phyloP scores from a whole-genome alignment of 2,329 filamentous ascomycete genomes.

The Apiospora koreana region DNA sequence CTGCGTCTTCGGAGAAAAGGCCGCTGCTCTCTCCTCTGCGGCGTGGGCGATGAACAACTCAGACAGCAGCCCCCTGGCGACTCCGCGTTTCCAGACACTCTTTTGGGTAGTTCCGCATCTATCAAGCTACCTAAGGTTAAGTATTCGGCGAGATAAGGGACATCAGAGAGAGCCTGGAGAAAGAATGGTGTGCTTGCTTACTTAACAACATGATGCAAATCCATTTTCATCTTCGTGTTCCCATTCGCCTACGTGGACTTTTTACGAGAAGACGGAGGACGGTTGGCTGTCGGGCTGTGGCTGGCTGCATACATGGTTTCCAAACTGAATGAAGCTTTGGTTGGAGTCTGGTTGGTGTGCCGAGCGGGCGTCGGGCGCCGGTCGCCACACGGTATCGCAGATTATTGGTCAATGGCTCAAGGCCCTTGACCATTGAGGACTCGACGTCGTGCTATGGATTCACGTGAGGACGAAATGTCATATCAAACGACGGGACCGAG shows the following conservation, averaged over 20 bases:
- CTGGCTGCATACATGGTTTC: not conserved
- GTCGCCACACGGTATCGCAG: slow-evolving; percentile 25
- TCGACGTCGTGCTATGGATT: slow-evolving; percentile 25
- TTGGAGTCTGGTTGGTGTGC: not conserved
- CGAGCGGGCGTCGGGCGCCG: slow-evolving; percentile 1
- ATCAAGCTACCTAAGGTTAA: no score
- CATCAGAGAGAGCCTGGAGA: not conserved
- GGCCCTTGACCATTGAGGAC: slow-evolving; percentile 27
- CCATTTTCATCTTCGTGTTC: not conserved
- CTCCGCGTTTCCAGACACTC: not conserved
- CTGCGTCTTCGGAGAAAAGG: not conserved
- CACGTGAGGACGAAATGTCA: slow-evolving; percentile 15
- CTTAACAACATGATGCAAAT: not conserved
- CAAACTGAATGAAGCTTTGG: not conserved
- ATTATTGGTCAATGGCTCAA: slow-evolving; percentile 34
- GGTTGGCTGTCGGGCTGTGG: no score
- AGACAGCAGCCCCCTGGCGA: not conserved
- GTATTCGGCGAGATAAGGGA: not conserved
- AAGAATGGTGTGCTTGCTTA: not conserved
- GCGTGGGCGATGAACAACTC: not conserved
- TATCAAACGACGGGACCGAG: not conserved
- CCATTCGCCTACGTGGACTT: not conserved
- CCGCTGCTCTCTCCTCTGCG: not conserved
- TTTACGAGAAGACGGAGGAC: not conserved
- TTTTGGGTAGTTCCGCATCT: not conserved